Evolutionary conservation across 495 filamentous ascomycete genomes (phyloP).

Genomic region (Aspergillus kassunensis): DNA sequence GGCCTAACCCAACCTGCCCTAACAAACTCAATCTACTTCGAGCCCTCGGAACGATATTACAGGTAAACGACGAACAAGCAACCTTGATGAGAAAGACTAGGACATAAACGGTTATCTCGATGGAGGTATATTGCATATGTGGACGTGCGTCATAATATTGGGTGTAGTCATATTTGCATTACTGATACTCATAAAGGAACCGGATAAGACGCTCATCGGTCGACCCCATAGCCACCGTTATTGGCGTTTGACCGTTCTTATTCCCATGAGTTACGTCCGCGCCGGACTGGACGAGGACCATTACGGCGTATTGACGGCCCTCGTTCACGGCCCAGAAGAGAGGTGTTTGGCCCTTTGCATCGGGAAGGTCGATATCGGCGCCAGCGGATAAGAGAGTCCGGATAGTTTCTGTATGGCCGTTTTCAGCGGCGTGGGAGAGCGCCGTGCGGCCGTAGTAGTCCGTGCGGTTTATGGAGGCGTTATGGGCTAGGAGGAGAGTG

Average conservation of each 20-base stretch:
- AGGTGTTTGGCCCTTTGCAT: background rate
- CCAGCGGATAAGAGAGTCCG: background rate
- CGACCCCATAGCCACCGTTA: background rate
- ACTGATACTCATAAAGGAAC: background rate
- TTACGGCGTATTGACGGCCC: background rate
- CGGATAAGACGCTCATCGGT: background rate
- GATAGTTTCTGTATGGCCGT: background rate
- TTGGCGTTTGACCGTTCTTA: background rate
- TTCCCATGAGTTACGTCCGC: background rate
- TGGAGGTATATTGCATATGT: too few relatives aligned
- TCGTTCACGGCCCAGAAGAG: background rate
- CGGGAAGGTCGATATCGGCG: background rate
- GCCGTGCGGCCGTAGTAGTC: constrained; percentile 2
- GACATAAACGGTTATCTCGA: too few relatives aligned
- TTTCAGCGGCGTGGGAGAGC: background rate
- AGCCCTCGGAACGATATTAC: too few relatives aligned
- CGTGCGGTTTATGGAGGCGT: background rate
- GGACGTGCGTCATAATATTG: too few relatives aligned
- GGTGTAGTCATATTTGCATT: too few relatives aligned
- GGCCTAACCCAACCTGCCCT: too few relatives aligned
- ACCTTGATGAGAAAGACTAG: too few relatives aligned
- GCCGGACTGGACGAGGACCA: background rate
- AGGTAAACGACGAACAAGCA: too few relatives aligned
- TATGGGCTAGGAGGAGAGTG: background rate
- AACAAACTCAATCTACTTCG: too few relatives aligned